Conservation (phyloP, 2,329 filamentous ascomycete genomes). For the Nothopassalora personata region DNA sequence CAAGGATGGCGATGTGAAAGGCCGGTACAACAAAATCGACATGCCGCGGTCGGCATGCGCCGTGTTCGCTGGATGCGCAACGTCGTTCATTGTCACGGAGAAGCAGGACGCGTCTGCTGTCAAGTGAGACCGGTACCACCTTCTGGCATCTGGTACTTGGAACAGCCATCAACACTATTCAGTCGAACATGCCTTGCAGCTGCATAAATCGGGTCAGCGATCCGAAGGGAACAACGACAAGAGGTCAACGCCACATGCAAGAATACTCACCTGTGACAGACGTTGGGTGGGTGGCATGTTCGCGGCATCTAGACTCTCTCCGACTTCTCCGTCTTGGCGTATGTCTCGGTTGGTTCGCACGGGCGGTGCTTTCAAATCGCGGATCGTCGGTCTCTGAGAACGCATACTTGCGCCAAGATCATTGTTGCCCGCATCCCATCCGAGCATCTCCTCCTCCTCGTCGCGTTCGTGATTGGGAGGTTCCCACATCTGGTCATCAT, state of each 20-base stretch:
- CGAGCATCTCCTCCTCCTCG: constrained; percentile 61
- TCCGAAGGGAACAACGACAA: not conserved
- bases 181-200: constrained; percentile 38
- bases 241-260: not conserved
- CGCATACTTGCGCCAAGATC: constrained; percentile 47
- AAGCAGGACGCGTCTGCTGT: not conserved
- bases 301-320: constrained; percentile 3
- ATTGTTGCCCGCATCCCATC: constrained; percentile 67
- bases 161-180: constrained; percentile 14
- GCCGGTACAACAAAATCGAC: constrained; percentile 62
- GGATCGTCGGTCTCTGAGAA: constrained; percentile 36
- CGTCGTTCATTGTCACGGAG: constrained; percentile 66
- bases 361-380: constrained; percentile 34
- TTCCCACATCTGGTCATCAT: constrained; percentile 68
- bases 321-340: not conserved
- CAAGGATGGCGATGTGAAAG: constrained; percentile 61
- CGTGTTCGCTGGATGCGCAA: constrained; percentile 83
- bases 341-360: constrained; percentile 14
- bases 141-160: not conserved
- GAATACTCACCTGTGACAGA: constrained; percentile 58
- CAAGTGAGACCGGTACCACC: not conserved
- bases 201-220: constrained; percentile 23
- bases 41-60: constrained; percentile 49
- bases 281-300: constrained; percentile 67
- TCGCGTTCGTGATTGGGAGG: constrained; percentile 61